These are phyloP conservation scores for Ascosphaera apis DNA, from an alignment of 2,329 filamentous ascomycete species.

Conservation along the genomic window DNA sequence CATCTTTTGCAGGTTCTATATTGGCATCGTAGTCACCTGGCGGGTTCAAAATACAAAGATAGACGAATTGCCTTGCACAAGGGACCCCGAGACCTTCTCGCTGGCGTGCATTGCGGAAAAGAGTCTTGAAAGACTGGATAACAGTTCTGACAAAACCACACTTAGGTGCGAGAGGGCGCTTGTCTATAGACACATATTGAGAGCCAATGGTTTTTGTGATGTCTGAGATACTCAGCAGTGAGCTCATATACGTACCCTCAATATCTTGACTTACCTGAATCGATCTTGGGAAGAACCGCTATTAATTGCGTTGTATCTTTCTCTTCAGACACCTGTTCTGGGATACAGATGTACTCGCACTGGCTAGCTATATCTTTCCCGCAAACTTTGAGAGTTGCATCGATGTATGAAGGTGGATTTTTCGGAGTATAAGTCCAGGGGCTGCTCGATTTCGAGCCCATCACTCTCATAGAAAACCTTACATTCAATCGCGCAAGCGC, in stretches of 20 bases:
- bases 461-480: slow-evolving; percentile 30
- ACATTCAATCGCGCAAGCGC: slow-evolving; percentile 33
- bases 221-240: no score
- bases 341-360: slow-evolving; percentile 13
- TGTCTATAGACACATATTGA: slow-evolving; percentile 34
- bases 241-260: no score
- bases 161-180: slow-evolving; percentile 28
- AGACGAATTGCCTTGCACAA: slow-evolving; percentile 31
- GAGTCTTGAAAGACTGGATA: slow-evolving; percentile 26
- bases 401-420: slow-evolving; percentile 21
- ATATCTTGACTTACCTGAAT: slow-evolving; percentile 13
- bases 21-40: slow-evolving; percentile 35
- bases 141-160: slow-evolving; percentile 31
- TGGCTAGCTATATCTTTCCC: slow-evolving; percentile 30
- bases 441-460: slow-evolving; percentile 37
- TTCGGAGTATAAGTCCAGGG: slow-evolving; percentile 40
- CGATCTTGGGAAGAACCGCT: slow-evolving; percentile 26
- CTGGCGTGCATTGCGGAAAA: slow-evolving; percentile 18
- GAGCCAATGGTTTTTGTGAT: no score
- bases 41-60: slow-evolving; percentile 30
- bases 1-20: slow-evolving; percentile 39
- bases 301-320: slow-evolving; percentile 11
- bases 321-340: no score
- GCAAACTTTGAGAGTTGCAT: slow-evolving; percentile 32
- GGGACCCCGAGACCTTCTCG: slow-evolving; percentile 5